Evolutionary conservation across 768 basidiomycete species (phyloP).

Genomic region (Leccinum sublutescens): DNA sequence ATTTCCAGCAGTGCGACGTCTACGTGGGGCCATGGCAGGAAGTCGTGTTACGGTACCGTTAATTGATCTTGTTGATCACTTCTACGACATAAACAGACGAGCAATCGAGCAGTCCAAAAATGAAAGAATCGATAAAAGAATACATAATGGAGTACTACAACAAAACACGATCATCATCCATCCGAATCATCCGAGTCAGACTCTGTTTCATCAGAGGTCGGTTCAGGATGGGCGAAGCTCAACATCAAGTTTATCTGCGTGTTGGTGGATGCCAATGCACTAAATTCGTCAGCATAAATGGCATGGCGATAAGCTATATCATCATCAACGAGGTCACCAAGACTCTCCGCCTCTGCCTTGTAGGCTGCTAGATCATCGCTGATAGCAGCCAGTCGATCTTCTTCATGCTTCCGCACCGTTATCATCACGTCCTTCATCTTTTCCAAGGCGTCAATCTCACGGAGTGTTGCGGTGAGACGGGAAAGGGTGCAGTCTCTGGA

Average conservation of each 20-base stretch:
- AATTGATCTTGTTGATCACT: too few relatives aligned
- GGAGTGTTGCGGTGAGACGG: background rate
- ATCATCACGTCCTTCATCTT: background rate
- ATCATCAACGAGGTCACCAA: background rate
- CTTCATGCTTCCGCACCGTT: background rate
- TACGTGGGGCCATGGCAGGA: too few relatives aligned
- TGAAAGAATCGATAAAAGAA: too few relatives aligned
- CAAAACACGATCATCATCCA: background rate
- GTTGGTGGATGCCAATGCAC: background rate
- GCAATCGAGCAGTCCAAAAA: too few relatives aligned
- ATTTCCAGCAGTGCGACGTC: too few relatives aligned
- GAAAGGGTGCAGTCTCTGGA: background rate
- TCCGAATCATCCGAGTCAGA: background rate
- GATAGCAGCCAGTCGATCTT: background rate
- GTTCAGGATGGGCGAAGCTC: background rate
- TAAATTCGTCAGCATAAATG: background rate
- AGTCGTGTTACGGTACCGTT: too few relatives aligned
- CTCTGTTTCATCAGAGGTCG: background rate
- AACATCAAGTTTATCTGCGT: background rate
- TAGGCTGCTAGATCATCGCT: background rate
- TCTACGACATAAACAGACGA: too few relatives aligned
- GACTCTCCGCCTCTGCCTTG: background rate
- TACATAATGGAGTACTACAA: too few relatives aligned
- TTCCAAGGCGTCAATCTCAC: background rate
- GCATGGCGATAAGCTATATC: background rate